Evolutionary conservation across 1,284 basidiomycete genomes (phyloP), one percentile per base, ranked within the genome.

Genomic region (Cryptococcus sp.): DNA sequence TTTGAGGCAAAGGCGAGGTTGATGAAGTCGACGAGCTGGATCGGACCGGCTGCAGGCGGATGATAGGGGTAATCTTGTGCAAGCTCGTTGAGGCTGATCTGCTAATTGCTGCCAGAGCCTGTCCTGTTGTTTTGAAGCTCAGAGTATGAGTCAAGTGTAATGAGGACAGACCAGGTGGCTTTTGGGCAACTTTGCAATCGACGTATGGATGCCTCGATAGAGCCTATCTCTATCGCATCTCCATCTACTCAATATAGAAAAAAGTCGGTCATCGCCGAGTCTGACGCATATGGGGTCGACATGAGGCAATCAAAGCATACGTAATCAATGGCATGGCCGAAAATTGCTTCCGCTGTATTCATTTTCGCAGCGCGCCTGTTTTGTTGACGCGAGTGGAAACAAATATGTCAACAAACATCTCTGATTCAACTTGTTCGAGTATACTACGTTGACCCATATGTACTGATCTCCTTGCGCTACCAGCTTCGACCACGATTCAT

Each of bases 331-430:
- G 1, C 27, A 27, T 19, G 2, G 17, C 6, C 2, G 23, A 13
- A 1, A 23, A 13, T n/a, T 27, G 17, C 3, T 50, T 23, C 17
- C 17, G 48, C 7, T 25, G 25, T 23, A 23, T 7, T 47, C 25
- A 20, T n/a, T 20, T 35, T 22, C 17, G 23, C 11, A 20, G 39
- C 56, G 56, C 56, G 56, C 44, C 56, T 57, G 56, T 52, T 49
- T 57, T 58, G 51, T 45, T 58, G 50, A 41, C 50, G 41, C 50
- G 38, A 50, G 25, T 25, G 25, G 25, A 50, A 19, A 38, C 23
- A 6, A 38, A 7, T 13, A 54, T 46, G 22, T 20, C 16, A 47
- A 17, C 17, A 47, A 20, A 23, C 44, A 35, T 8, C 45, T 22
- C 40, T 35, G 31, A 53, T 19, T 53, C 19, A n/a, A 45, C 17